Evolutionary conservation across 2,329 filamentous ascomycete genomes (phyloP), one percentile per base, ranked within the genome.

Genomic region (Xylaria sp.): DNA sequence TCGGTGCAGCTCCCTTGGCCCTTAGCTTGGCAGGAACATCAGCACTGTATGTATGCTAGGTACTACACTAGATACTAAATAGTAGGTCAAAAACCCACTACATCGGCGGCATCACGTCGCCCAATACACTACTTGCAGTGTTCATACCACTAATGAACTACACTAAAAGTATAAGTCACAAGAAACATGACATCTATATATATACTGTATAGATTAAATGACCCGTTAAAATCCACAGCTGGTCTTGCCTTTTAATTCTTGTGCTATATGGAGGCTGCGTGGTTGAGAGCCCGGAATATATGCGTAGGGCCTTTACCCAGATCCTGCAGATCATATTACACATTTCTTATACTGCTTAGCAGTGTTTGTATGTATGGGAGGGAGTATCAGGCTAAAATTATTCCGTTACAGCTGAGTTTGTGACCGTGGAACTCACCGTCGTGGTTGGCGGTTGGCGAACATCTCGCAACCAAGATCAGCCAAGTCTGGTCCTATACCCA

Each of bases 371-470:
- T 14, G 12, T 47, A 47, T 19, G 3, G 11, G 24, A 8, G n/a
- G 21, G 11, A 19, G 9, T 36, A 61, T 60, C 60, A 65, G 69
- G 55, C 59, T 64, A 65, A 71, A 61, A 62, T 56, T 62, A 61
- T 67, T 63, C 64, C 48, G 61, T 63, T 48, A 67, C 61, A 56
- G 54, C 53, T 64, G 56, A 39, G 21, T 51, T 24, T 45, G 21
- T 34, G 54, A 19, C 45, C 42, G 21, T 55, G 36, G 58, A 53
- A 57, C 21, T 21, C 56, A n/a, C 21, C 39, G 6, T 30, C 4
- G 19, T 51, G 19, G 42, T 42, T 17, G 45, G 21, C 50, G 50
- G 53, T 66, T 57, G 47, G 67, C 45, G 24, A 34, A 62, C 63
- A 55, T 58, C 65, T 70, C 61, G 67, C 67, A 67, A 60, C 59